Conservation (phyloP, 371 early-diverging fungal genomes). For the Rhizopus arrhizus region DNA sequence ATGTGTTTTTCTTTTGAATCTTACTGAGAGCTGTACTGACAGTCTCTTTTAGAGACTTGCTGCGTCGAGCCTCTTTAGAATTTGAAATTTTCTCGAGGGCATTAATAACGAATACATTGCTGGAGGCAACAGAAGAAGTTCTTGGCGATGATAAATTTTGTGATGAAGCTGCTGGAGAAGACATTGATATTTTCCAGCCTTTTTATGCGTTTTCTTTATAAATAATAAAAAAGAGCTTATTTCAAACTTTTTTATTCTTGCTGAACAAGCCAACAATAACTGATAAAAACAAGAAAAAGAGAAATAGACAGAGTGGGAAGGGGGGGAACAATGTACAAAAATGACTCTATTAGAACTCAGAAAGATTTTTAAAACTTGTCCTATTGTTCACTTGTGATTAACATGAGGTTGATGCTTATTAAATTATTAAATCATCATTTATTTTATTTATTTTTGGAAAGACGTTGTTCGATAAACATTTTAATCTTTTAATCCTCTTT, state of each 20-base stretch:
- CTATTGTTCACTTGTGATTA: background rate
- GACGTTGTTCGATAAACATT: background rate
- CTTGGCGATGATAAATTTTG: slow-evolving; percentile 35
- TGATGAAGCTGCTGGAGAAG: slow-evolving; percentile 32
- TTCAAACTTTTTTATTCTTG: background rate
- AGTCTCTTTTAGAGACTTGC: slow-evolving; percentile 56
- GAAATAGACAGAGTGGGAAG: background rate
- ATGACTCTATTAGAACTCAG: background rate
- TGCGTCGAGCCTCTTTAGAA: slow-evolving; percentile 55
- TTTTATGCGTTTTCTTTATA: slow-evolving; percentile 9
- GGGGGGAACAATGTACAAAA: background rate
- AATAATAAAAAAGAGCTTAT: background rate
- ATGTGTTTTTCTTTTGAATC: background rate
- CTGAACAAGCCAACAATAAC: background rate
- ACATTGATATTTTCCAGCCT: slow-evolving; percentile 16
- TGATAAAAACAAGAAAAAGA: background rate
- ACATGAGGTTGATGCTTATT: background rate
- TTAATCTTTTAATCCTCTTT: background rate
- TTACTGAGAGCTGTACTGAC: slow-evolving; percentile 49
- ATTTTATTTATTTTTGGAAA: background rate
- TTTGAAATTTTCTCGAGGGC: slow-evolving; percentile 67
- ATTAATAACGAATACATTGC: slow-evolving; percentile 64
- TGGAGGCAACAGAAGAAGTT: slow-evolving; percentile 40
- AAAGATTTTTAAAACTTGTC: background rate
- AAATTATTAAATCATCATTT: background rate